Evolutionary conservation across 2,329 filamentous ascomycete genomes (phyloP), one percentile per base, ranked within the genome.

Genomic region (Neophaeococcomyces mojaviensis): DNA sequence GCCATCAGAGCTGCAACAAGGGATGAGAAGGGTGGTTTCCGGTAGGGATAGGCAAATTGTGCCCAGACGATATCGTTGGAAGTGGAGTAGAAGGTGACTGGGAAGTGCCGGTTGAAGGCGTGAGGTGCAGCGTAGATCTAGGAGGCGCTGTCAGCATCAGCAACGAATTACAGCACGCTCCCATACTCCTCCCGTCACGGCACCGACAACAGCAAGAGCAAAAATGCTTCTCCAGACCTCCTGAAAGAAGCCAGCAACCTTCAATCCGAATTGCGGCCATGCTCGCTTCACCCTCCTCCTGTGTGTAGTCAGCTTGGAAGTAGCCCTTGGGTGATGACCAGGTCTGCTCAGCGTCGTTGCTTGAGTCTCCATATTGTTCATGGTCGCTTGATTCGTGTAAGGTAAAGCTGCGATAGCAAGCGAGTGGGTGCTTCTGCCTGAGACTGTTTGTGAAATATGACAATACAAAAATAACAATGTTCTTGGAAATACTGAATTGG

Each of bases 11-110:
- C 53, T 9, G 51, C 46, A 9, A 34, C 30, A 1, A 50, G 45
- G 12, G 46, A 47, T 16, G 38, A 45, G 40, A 55, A 44, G 26
- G 52, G 50, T 6, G 47, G 49, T 4, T 45, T 33, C 9, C 15
- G 19, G 37, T 53, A 55, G n/a, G 53, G 53, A 35, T 53, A 55
- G 31, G 51, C 37, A 16, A 55, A 45, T 9, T 45, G 46, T 28
- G 49, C 41, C 39, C 40, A 48, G 15, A 48, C 46, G 8, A 48
- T 44, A 18, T 48, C 46, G 13, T 39, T 40, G 3, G 46, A 48
- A n/a, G 18, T 39, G 15, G 18, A 22, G 32, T 42, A 47, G 30
- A 34, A 47, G 3, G 46, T 44, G 31, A 48, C 26, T 9, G 46
- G 46, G 20, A 48, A 48, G 18, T 32, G 34, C 31, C 46, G 30